Evolutionary conservation across 345 rosid genomes (phyloP), one percentile per base, ranked within the genome.

Genomic region (Eucalyptus brandiana): DNA sequence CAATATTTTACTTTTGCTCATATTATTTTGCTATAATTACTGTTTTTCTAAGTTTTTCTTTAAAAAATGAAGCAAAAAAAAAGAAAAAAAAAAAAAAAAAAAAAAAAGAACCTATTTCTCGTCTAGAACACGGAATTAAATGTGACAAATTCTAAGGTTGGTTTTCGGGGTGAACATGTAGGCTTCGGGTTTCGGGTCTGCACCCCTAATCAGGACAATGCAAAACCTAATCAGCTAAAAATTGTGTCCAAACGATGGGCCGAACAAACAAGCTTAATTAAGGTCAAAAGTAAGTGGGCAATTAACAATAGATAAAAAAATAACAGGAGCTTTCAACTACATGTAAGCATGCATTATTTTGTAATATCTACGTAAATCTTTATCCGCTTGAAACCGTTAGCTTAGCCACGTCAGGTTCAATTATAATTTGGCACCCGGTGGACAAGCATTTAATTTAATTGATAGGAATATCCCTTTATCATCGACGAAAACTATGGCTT

Each of bases 121-220:
- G 4, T 1, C 32, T 60, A 62, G 9, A 28, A 28, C 4, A 28
- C 6, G 16, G 34, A 28, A 12, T 0, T 0, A 7, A 4, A 60
- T 2, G 7, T 1, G 37, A 14, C 15, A n/a, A 15, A 9, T n/a
- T 65, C 2, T 15, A 3, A 14, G 19, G 0, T 65, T 1, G 6
- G 3, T 65, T 65, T 65, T 15, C 8, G 30, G 0, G 69, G 0
- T 11, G 15, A 62, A 62, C 3, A 62, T 1, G 2, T 28, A 30
- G 17, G 17, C 6, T 28, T 13, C 1, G 17, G 30, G 62, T 56
- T 24, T 1, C 60, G 12, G 28, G 62, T 10, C 30, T 23, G 1
- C 69, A 60, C 32, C 76, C 19, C 0, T 65, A n/a, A 15, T 65
- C 6, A 9, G 1, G 28, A 21, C 9, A 8, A 12, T 12, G 85